Base-by-base conservation (phyloP, 345 rosid genomes). In the Turritis glabra region DNA sequence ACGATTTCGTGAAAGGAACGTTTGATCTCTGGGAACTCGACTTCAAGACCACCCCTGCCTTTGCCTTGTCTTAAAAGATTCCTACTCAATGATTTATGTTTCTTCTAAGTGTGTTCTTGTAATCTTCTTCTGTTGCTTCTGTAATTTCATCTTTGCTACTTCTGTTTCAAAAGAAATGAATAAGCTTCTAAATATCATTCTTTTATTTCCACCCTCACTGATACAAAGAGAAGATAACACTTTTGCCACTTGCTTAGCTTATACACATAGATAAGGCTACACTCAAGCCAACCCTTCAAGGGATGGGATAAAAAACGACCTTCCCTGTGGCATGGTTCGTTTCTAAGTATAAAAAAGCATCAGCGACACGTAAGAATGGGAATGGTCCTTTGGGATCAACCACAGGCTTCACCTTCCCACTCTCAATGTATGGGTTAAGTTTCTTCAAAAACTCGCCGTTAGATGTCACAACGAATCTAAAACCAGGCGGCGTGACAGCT, bases 401-500 rank as follows among this genome's bases (percentile, higher is more conserved):
- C 55, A 94, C 67, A 4, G 98, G 87, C 85, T 91, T 90, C 77
- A 91, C 86, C 73, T 90, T 86, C 57, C 96, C 96, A 60, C 89
- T 88, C 71, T 94, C 96, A 21, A 94, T 59, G 64, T 85, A 94
- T 5, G 93, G 87, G n/a, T 94, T 90, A 7, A 94, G 76, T 79
- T 91, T 90, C 89, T 90, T 94, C 73, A 94, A 73, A 40, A 87
- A 88, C 2, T 73, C 92, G 9, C 97, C 93, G 4, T 85, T 80
- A 69, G 96, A 90, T 26, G 97, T 91, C 55, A 94, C 97, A 25
- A 91, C 98, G 55, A 94, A 94, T 83, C 97, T 79, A 58, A 91
- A 94, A 40, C 97, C 96, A 51, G 96, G 96, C 0, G 97, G 90
- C 1, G 92, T 88, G 2, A 90, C 97, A 0, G 97, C 96, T 5